These are phyloP conservation scores for Bruguiera hainesii DNA, from an alignment of 441 rosid species.

Conservation along the genomic window DNA sequence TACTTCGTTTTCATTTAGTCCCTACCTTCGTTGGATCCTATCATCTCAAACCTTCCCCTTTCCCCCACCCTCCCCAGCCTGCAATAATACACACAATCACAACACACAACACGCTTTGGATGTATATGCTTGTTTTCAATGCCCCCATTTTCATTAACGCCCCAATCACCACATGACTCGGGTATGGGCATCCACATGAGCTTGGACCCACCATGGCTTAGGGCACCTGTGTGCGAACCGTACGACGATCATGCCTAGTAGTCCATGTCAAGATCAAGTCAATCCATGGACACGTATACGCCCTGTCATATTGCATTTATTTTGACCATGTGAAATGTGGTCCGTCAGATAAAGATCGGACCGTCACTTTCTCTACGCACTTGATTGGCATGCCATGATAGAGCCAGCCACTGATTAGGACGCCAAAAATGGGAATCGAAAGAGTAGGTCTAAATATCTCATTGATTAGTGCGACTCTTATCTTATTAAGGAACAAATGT, in stretches of 20 bases:
- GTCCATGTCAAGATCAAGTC: conserved; percentile 15
- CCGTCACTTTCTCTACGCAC: conserved; percentile 14
- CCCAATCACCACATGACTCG: conserved; percentile 26
- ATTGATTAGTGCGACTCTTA: not conserved
- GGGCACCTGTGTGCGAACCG: conserved; percentile 16
- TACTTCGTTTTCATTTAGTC: conserved; percentile 25
- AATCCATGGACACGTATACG: not conserved
- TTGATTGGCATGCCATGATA: not conserved
- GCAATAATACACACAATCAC: conserved; percentile 23
- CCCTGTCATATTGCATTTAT: conserved; percentile 10
- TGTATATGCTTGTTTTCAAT: conserved; percentile 9
- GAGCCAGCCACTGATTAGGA: not conserved
- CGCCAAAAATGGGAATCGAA: not conserved
- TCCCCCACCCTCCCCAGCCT: conserved; percentile 10
- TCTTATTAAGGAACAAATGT: conserved; percentile 4
- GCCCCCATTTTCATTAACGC: not conserved
- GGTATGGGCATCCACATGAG: conserved; percentile 38
- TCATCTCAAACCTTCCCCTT: conserved; percentile 19
- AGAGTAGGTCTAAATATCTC: not conserved
- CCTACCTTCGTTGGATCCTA: conserved; percentile 35
- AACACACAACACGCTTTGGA: conserved; percentile 10
- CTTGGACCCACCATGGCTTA: conserved; percentile 17
- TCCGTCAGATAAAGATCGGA: conserved; percentile 23
- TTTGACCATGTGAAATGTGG: conserved; percentile 22
- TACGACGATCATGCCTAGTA: conserved; percentile 14